These are phyloP conservation scores for Amanita rubescens DNA, from an alignment of 768 basidiomycete genomes.

Conservation along the genomic window DNA sequence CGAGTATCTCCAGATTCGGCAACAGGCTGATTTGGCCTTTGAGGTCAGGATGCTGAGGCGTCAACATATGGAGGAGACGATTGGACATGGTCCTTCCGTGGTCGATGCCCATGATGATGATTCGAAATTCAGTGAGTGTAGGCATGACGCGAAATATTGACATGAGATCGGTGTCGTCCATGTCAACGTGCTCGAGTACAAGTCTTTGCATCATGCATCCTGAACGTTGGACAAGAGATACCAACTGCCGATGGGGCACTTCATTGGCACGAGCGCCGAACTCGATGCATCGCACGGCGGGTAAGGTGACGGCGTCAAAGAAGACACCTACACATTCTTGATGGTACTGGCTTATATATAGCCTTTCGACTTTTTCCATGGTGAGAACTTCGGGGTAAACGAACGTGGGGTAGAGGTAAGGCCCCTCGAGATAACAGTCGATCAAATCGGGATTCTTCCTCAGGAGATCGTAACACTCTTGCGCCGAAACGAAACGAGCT, in stretches of 20 bases:
- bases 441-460: constrained; percentile 2
- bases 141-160: neutral
- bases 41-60: neutral
- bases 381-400: neutral
- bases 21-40: constrained; percentile 1
- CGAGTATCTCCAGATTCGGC: constrained; percentile 1
- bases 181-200: constrained; percentile 4
- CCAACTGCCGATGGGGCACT: constrained; percentile 3
- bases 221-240: constrained; percentile 1
- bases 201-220: constrained; percentile 1
- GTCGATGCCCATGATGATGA: constrained; percentile 7
- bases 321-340: constrained; percentile 6
- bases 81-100: constrained; percentile 7
- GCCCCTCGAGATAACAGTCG: constrained; percentile 6
- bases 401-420: constrained; percentile 3
- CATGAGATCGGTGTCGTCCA: constrained; percentile 8
- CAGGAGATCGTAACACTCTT: constrained; percentile 6
- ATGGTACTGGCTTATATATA: constrained; percentile 6
- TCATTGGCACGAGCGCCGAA: constrained; percentile 7
- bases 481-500: constrained; percentile 1
- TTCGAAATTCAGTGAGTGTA: constrained; percentile 1
- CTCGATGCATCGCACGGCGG: neutral
- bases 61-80: constrained; percentile 4
- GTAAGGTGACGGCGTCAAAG: constrained; percentile 1
- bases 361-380: constrained; percentile 2